These are phyloP conservation scores for Sequoia sempervirens DNA, from an alignment of 75 land plant genomes.

Conservation along the genomic window DNA sequence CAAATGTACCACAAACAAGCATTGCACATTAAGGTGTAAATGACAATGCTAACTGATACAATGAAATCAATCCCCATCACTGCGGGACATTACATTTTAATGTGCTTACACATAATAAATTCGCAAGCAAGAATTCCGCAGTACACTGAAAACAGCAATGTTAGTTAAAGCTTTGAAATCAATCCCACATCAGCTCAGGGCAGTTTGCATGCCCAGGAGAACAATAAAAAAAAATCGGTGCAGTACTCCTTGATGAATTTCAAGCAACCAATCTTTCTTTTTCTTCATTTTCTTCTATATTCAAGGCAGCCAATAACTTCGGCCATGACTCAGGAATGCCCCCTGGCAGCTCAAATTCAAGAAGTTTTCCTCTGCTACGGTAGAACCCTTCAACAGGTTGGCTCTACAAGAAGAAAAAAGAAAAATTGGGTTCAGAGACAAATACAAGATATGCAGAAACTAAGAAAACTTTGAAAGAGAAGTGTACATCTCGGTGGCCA, in stretches of 20 bases:
- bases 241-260: neutral
- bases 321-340: conserved; percentile 97
- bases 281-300: conserved; percentile 43
- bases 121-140: neutral
- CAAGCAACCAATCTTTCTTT: conserved; percentile 48
- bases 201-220: neutral
- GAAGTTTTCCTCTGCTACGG: conserved; percentile 60
- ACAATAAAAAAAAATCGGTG: neutral
- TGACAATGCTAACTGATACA: neutral
- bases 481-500: neutral
- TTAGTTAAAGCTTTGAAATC: neutral
- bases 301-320: conserved; percentile 57
- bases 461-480: neutral
- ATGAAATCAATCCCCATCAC: neutral
- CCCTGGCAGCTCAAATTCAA: conserved; percentile 85
- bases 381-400: conserved; percentile 87
- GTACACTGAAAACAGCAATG: neutral
- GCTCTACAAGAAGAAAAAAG: conserved; percentile 44
- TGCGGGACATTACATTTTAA: neutral
- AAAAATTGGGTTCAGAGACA: conserved; percentile 14
- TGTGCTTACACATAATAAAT: neutral
- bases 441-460: conserved; percentile 10
- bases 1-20: neutral
- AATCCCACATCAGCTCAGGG: neutral
- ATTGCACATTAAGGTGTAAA: neutral